phyloP scores from a whole-genome alignment of 768 basidiomycete species.

The Udeniomyces megalosporus region DNA sequence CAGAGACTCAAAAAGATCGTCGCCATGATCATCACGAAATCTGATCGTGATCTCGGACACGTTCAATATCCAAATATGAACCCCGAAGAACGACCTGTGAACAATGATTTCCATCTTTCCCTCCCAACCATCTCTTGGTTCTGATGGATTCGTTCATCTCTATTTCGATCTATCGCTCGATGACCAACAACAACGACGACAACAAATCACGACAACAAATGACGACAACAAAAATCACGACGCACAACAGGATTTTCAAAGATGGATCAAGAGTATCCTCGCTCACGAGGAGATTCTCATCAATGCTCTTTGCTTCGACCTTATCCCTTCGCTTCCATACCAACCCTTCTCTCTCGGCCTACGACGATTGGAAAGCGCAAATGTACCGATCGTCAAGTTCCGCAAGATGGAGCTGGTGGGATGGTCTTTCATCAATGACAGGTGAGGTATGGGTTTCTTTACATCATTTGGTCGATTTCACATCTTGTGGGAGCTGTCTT shows the following conservation, averaged over 20 bases:
- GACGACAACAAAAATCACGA: too few relatives aligned
- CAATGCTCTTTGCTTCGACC: neutral
- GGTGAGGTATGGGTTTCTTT: too few relatives aligned
- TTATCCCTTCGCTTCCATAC: conserved; percentile 3
- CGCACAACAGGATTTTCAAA: neutral
- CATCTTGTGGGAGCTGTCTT: too few relatives aligned
- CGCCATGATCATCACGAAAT: neutral
- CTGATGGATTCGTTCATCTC: too few relatives aligned
- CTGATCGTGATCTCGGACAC: neutral
- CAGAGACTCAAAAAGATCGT: neutral
- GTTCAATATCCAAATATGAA: too few relatives aligned
- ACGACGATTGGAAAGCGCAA: neutral
- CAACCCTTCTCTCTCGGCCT: neutral
- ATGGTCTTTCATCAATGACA: conserved; percentile 3
- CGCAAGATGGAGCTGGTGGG: neutral
- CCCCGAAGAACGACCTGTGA: too few relatives aligned
- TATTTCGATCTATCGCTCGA: too few relatives aligned
- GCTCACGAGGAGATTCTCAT: neutral
- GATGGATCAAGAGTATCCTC: neutral
- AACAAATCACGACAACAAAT: too few relatives aligned
- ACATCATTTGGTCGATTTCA: too few relatives aligned
- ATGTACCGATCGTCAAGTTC: neutral
- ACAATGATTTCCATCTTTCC: too few relatives aligned
- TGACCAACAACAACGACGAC: too few relatives aligned
- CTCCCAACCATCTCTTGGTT: too few relatives aligned